Base-by-base conservation (phyloP, 495 filamentous ascomycete species). In the Xylaria sp. region DNA sequence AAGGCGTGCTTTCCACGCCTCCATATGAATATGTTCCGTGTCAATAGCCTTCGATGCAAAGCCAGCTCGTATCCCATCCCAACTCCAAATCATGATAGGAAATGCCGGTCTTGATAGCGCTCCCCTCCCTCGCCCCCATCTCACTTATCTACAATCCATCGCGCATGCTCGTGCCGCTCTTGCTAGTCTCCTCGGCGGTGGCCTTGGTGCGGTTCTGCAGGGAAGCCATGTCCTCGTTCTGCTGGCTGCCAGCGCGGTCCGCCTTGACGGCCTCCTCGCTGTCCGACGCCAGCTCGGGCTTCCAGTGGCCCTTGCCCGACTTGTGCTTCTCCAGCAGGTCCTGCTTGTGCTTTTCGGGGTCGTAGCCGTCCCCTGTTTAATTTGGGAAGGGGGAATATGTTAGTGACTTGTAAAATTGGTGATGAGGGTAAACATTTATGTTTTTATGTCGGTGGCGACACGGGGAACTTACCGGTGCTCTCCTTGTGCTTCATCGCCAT, bases 251-350 rank as follows among this genome's bases (percentile, higher is more conserved):
- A 58, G 66, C 67, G 0, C 83, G 80, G 73, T 88, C 85, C 12
- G 84, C 85, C 82, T 84, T 84, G 72, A 97, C 89, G 75, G 89
- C 89, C 72, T 90, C 90, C 85, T 97, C 94, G 75, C 90, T 93
- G 77, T 93, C 88, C 70, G 89, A 92, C 6, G 93, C 92, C 67
- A 97, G 80, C 77, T 93, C 90, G 24, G 89, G 83, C 80, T 92
- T 92, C 94, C 94, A 97, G 73, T 93, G 87, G 15, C 84, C 92
- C 80, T 91, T 90, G 26, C 94, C 94, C 15, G 88, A 82, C 82
- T 92, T 92, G 64, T 89, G 85, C 82, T 90, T 90, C 76, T 85
- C 80, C 67, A 97, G 71, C 44, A 87, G 86, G 61, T 93, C 88
- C 58, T 93, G 81, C 83, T 97, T 97, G 74, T 95, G 86, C 59